Evolutionary conservation across 768 basidiomycete genomes (phyloP).

Genomic region (Terana coerulea): DNA sequence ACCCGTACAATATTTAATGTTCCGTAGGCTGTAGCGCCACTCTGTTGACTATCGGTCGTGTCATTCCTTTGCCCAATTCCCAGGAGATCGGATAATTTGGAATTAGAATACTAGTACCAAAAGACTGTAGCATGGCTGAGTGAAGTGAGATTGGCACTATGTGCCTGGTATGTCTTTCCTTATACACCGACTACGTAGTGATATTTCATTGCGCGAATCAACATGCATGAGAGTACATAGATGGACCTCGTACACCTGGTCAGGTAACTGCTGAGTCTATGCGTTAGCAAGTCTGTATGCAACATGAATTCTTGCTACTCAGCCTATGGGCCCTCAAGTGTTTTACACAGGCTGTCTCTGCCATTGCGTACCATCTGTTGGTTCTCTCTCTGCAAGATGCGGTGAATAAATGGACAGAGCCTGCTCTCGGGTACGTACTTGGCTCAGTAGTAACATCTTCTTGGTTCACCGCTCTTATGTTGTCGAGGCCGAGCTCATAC

Average conservation of each 20-base stretch:
- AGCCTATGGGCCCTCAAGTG: background rate
- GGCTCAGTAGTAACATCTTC: conserved; percentile 45
- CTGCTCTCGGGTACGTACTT: conserved; percentile 28
- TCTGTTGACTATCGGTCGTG: conserved; percentile 5
- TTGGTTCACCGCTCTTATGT: conserved; percentile 77
- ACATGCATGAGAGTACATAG: too few relatives aligned
- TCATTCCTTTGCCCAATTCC: conserved; percentile 2
- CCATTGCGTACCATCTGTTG: conserved; percentile 25
- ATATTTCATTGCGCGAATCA: too few relatives aligned
- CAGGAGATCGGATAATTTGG: conserved; percentile 8
- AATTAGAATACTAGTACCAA: conserved; percentile 5
- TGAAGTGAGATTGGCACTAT: too few relatives aligned
- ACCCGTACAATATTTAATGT: conserved; percentile 1
- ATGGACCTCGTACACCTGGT: too few relatives aligned
- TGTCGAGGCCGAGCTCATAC: conserved; percentile 82
- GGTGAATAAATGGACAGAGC: background rate
- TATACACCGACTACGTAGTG: too few relatives aligned
- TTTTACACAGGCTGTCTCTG: conserved; percentile 21
- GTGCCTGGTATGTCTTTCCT: too few relatives aligned
- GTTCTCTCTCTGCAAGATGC: conserved; percentile 15
- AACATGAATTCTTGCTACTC: too few relatives aligned
- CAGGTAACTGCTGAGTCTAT: too few relatives aligned
- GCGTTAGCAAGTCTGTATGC: too few relatives aligned
- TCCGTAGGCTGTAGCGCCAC: background rate
- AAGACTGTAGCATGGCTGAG: too few relatives aligned